Conservation (phyloP, 2,329 filamentous ascomycete genomes). For the Colletotrichum zoysiae region DNA sequence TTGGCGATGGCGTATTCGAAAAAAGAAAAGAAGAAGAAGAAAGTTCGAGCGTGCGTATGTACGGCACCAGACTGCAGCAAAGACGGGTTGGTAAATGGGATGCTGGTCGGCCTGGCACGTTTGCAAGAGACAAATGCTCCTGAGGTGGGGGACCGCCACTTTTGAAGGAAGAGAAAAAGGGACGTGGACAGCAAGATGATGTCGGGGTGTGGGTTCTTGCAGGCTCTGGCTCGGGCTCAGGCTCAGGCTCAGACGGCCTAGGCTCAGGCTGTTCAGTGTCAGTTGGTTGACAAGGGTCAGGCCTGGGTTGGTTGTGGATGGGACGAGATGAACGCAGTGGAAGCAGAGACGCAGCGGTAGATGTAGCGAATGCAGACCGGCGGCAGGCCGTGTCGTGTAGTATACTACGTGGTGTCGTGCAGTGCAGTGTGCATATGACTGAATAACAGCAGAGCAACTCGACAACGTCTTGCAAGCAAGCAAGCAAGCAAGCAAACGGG, state of each 20-base stretch:
- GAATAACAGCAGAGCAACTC: not conserved
- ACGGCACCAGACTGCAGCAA: constrained; percentile 36
- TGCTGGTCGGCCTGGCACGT: constrained; percentile 32
- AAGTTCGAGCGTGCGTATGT: constrained; percentile 13
- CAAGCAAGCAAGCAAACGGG: not conserved
- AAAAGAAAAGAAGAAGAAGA: not conserved
- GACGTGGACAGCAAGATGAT: constrained; percentile 13
- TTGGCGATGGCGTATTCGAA: not conserved
- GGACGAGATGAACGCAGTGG: not conserved
- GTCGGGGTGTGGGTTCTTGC: constrained; percentile 15
- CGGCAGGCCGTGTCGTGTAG: not conserved
- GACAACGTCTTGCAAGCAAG: not conserved
- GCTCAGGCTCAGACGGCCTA: not conserved
- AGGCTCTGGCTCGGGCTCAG: constrained; percentile 5
- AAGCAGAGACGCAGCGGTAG: constrained; percentile 4
- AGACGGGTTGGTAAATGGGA: constrained; percentile 27
- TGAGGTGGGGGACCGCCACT: constrained; percentile 40
- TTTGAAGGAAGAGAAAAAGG: constrained; percentile 31
- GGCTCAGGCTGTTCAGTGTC: not conserved
- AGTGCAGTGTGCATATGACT: not conserved
- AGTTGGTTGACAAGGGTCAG: constrained; percentile 4
- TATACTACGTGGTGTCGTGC: too few relatives aligned
- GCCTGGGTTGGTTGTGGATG: not conserved
- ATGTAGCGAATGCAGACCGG: constrained; percentile 15
- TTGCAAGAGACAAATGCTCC: constrained; percentile 28